These are phyloP conservation scores for Heterobasidion occidentale DNA, from an alignment of 1,284 basidiomycete species.

Conservation along the genomic window DNA sequence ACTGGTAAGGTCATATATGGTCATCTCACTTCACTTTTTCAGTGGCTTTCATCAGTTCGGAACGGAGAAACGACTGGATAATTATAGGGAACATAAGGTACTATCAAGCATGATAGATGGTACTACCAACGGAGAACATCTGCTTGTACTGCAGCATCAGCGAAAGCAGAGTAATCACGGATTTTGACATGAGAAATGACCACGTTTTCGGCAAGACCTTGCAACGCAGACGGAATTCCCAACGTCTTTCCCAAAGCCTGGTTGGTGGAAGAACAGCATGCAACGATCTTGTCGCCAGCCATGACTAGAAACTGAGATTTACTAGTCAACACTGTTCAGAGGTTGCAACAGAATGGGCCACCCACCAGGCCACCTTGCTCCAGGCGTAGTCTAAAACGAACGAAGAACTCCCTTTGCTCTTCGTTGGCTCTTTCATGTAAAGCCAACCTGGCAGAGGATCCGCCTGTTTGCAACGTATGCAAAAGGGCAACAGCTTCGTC, in stretches of 20 bases:
- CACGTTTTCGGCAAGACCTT: conserved; percentile 24
- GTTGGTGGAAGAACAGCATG: conserved; percentile 45
- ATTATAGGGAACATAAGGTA: too few species aligned
- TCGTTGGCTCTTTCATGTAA: conserved; percentile 28
- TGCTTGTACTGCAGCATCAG: conserved; percentile 13
- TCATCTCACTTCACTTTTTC: too few species aligned
- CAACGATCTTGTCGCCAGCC: conserved; percentile 37
- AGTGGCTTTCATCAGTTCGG: too few species aligned
- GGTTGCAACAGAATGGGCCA: neutral
- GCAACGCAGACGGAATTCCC: conserved; percentile 20
- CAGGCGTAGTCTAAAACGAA: conserved; percentile 35
- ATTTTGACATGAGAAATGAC: conserved; percentile 26
- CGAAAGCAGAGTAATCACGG: conserved; percentile 23
- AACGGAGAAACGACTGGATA: too few species aligned
- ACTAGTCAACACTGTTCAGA: conserved; percentile 1
- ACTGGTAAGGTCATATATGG: too few species aligned
- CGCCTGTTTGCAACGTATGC: conserved; percentile 39
- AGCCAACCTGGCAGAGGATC: conserved; percentile 37
- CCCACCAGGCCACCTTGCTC: conserved; percentile 42
- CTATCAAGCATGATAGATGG: too few species aligned
- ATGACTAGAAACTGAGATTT: conserved; percentile 41
- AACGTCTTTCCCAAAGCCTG: conserved; percentile 34
- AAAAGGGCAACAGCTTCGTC: conserved; percentile 36
- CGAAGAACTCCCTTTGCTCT: conserved; percentile 34
- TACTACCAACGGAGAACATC: conserved; percentile 11